phyloP scores from a whole-genome alignment of 2,329 filamentous ascomycete genomes.

The Penicillium sp. region DNA sequence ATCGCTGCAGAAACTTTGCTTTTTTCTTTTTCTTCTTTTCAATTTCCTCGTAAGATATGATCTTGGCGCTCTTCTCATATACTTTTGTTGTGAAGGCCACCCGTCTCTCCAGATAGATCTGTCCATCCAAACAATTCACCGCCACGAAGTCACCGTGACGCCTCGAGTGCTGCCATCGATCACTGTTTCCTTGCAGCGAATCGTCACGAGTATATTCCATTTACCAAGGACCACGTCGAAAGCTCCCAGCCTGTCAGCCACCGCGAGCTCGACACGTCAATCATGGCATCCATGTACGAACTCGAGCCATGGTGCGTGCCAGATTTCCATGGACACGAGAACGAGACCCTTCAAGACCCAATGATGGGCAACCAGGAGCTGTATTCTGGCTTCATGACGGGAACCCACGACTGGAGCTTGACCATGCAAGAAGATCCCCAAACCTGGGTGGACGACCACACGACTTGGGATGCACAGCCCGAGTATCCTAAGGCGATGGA shows the following conservation, averaged over 20 bases:
- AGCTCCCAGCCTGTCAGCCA: not conserved
- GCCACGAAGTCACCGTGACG: too few species aligned
- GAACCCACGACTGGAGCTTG: not conserved
- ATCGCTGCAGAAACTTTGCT: too few species aligned
- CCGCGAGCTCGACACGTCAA: not conserved
- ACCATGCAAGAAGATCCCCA: not conserved
- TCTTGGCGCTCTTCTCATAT: too few species aligned
- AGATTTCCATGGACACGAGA: not conserved
- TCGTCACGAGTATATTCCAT: too few species aligned
- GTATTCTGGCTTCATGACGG: not conserved
- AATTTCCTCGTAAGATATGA: too few species aligned
- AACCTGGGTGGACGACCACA: not conserved
- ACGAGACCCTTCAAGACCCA: not conserved
- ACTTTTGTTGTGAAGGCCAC: too few species aligned
- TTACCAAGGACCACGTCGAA: too few species aligned
- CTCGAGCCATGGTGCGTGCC: not conserved
- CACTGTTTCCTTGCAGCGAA: too few species aligned
- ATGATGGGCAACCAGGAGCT: not conserved
- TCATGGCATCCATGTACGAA: conserved; percentile 1
- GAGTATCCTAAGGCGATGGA: not conserved
- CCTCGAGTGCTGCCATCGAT: too few species aligned
- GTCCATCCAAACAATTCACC: too few species aligned
- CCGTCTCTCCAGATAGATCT: too few species aligned
- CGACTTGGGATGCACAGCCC: not conserved
- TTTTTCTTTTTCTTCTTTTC: too few species aligned